Percentiles rank a stretch among this genome's conserved stretches.
Conservation (phyloP, 2,329 filamentous ascomycete genomes). For the Fusarium sulawesiense region DNA sequence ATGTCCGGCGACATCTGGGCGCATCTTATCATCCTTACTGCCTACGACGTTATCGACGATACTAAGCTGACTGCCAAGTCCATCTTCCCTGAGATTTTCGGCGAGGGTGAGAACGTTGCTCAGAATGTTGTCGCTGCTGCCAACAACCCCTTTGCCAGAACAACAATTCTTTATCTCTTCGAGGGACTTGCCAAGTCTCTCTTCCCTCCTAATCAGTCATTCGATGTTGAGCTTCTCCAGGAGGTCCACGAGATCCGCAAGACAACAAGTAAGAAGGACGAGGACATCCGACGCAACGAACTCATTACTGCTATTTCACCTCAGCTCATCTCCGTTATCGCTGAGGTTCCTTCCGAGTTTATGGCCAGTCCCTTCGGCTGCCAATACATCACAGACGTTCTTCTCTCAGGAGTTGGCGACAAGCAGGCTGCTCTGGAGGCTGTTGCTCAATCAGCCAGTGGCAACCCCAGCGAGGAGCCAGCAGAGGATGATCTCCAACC, state of each 20-base stretch:
- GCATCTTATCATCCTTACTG: conserved; percentile 83
- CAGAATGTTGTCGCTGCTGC: conserved; percentile 73
- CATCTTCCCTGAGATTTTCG: conserved; percentile 87
- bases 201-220: conserved; percentile 70
- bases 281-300: conserved; percentile 79
- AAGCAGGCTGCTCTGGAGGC: conserved; percentile 80
- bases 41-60: conserved; percentile 93
- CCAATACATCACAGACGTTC: conserved; percentile 84
- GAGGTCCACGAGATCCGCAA: conserved; percentile 84
- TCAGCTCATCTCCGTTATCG: conserved; percentile 78
- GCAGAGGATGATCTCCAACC: conserved; percentile 56
- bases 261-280: conserved; percentile 92
- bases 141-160: conserved; percentile 73
- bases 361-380: conserved; percentile 83
- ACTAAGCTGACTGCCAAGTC: conserved; percentile 88
- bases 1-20: conserved; percentile 85
- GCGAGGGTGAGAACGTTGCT: conserved; percentile 72
- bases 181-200: conserved; percentile 72
- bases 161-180: conserved; percentile 83
- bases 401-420: conserved; percentile 80
- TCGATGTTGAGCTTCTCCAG: conserved; percentile 76
- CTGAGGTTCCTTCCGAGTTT: conserved; percentile 73
- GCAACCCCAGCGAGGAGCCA: conserved; percentile 60
- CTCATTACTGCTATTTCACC: conserved; percentile 80
- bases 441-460: conserved; percentile 71